Evolutionary conservation across 2,329 filamentous ascomycete species (phyloP).

Genomic region (Stromatinia cepivora): DNA sequence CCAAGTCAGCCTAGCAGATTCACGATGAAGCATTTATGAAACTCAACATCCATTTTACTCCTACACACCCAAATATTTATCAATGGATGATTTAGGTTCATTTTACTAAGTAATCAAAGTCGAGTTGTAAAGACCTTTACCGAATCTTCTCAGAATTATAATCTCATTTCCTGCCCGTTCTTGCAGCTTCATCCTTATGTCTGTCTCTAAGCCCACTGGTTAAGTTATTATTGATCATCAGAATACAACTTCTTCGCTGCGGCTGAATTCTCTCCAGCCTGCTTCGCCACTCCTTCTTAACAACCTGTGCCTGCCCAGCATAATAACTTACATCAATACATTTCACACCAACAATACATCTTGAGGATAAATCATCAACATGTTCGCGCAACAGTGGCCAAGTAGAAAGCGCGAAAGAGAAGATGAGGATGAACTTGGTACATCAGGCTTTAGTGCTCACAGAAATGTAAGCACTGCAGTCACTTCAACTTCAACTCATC

Average conservation of each 20-base stretch:
- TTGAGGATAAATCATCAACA: not conserved
- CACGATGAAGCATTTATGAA: slow-evolving; percentile 17
- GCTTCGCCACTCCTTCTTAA: not conserved
- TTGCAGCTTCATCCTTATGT: slow-evolving; percentile 1
- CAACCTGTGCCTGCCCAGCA: not conserved
- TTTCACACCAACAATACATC: not conserved
- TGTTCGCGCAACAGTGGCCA: slow-evolving; percentile 24
- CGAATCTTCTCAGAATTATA: not conserved
- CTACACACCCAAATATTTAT: not conserved
- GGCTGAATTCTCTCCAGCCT: slow-evolving; percentile 13
- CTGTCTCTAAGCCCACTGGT: not conserved
- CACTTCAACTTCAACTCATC: not conserved
- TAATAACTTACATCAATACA: not conserved
- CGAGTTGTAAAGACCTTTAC: not conserved
- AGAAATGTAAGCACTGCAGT: slow-evolving; percentile 33
- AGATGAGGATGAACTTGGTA: slow-evolving; percentile 35
- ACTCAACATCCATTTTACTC: not conserved
- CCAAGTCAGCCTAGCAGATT: not conserved
- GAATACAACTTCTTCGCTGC: not conserved
- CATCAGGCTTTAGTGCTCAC: slow-evolving; percentile 39
- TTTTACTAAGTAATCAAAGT: not conserved
- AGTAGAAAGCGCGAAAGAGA: slow-evolving; percentile 37
- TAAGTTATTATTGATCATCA: not conserved
- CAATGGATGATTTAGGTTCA: not conserved
- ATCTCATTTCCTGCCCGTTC: not conserved